phyloP scores from a whole-genome alignment of 495 filamentous ascomycete species.

The Hypoxylon subgilvum region DNA sequence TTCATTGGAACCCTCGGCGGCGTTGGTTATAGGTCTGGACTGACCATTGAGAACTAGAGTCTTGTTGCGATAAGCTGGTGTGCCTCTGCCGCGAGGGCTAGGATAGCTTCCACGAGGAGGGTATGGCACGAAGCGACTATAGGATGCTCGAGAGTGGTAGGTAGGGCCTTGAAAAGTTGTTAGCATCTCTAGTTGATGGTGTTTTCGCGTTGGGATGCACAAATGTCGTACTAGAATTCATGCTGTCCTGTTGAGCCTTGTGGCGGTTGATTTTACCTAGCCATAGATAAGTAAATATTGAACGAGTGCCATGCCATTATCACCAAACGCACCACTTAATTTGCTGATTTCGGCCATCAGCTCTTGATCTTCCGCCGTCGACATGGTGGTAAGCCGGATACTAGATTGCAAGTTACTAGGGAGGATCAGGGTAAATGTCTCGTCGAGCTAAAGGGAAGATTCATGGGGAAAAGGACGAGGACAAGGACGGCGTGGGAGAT shows the following conservation, averaged over 20 bases:
- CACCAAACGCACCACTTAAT: constrained; percentile 68
- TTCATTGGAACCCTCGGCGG: constrained; percentile 31
- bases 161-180: constrained; percentile 9
- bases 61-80: constrained; percentile 67
- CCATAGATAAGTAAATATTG: constrained; percentile 20
- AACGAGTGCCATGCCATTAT: neutral
- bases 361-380: constrained; percentile 70
- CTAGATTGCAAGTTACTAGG: constrained; percentile 21
- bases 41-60: constrained; percentile 72
- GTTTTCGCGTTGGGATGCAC: too few relatives aligned
- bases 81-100: constrained; percentile 54
- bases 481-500: neutral
- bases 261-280: constrained; percentile 83
- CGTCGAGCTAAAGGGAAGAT: constrained; percentile 19
- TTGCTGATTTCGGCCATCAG: constrained; percentile 76
- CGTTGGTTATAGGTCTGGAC: constrained; percentile 39
- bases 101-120: constrained; percentile 55
- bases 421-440: neutral
- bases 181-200: constrained; percentile 26
- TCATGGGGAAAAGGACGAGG: neutral
- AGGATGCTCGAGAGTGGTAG: constrained; percentile 30
- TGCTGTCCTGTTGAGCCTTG: constrained; percentile 65
- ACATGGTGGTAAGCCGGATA: constrained; percentile 56
- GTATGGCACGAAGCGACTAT: constrained; percentile 37
- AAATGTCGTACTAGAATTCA: constrained; percentile 25